Conservation (phyloP, 2,329 filamentous ascomycete species). For the Aspergillus aculeatus region DNA sequence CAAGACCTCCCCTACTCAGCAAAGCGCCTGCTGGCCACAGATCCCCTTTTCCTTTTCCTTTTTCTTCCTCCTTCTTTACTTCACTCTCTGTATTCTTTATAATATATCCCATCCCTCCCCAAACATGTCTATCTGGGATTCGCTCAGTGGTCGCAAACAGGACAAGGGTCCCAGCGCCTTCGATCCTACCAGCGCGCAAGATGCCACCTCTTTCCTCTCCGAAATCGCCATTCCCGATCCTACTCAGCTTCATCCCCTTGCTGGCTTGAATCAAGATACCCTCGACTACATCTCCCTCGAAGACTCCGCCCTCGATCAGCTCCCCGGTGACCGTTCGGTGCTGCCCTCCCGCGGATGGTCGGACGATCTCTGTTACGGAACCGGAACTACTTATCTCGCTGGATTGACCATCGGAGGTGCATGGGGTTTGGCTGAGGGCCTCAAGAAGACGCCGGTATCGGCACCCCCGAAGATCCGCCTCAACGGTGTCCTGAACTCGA, state of each 20-base stretch:
- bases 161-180: constrained; percentile 60
- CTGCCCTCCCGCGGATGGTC: constrained; percentile 96
- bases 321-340: constrained; percentile 81
- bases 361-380: constrained; percentile 96
- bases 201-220: constrained; percentile 83
- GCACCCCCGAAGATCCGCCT: constrained; percentile 85
- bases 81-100: constrained; percentile 26
- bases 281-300: constrained; percentile 95
- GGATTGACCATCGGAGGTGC: constrained; percentile 81
- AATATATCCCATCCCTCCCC: constrained; percentile 18
- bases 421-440: constrained; percentile 89
- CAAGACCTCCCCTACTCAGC: background rate
- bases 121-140: constrained; percentile 60
- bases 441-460: constrained; percentile 68
- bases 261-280: constrained; percentile 86
- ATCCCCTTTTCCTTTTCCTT: background rate
- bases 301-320: constrained; percentile 81
- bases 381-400: constrained; percentile 89
- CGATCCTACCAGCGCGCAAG: constrained; percentile 70
- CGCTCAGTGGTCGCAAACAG: constrained; percentile 60
- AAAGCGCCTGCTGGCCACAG: background rate
- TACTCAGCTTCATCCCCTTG: constrained; percentile 84
- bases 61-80: constrained; percentile 15
- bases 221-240: constrained; percentile 78
- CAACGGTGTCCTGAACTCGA: constrained; percentile 91